Evolutionary conservation across 78 protist species (phyloP), one percentile per base, ranked within the genome.

Genomic region (Monosiga brevicollis): DNA sequence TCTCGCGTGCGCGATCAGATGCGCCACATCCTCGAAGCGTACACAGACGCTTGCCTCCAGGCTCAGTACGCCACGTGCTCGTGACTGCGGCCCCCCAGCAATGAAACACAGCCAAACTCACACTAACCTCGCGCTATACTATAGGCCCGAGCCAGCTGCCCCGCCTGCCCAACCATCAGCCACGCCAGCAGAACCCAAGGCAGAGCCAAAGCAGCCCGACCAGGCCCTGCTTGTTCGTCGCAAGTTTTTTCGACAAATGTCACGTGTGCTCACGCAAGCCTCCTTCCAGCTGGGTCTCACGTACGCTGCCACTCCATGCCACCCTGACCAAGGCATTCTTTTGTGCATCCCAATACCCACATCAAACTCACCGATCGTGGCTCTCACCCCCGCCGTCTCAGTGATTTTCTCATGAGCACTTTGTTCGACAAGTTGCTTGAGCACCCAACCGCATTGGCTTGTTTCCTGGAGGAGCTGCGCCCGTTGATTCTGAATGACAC

Each of bases 401-500:
- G 62, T 49, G 62, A 49, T 49, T 49, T 49, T 49, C 62, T 49
- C 29, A 20, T 49, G 29, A 20, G 29, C 29, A 49, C 62, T 15
- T 20, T 49, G 29, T 49, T 49, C 62, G 62, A 49, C 62, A 49
- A 49, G 62, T 15, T 49, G 62, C 6, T 6, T 15, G 29, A 20
- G 62, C 62, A 49, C 62, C 62, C 62, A 15, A 49, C 15, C 15
- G 62, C 62, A 15, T 49, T 35, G 26, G 76, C 9, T 37, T 10
- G 76, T 0, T 54, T 89, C 37, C 43, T 89, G 40, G 89, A 89
- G 41, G 72, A 74, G 37, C 80, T 89, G 24, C 88, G 82, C 55
- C 92, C 92, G 23, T 82, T 81, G 26, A 73, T 89, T 1, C 76
- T 89, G 11, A 42, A 71, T 0, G 92, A 85, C 77, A 43, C 85